Percentiles rank a stretch among this genome's conserved stretches.
These are phyloP conservation scores for Cyclostephanos tholiformis DNA, from an alignment of 108 stramenopile genomes.

Conservation along the genomic window DNA sequence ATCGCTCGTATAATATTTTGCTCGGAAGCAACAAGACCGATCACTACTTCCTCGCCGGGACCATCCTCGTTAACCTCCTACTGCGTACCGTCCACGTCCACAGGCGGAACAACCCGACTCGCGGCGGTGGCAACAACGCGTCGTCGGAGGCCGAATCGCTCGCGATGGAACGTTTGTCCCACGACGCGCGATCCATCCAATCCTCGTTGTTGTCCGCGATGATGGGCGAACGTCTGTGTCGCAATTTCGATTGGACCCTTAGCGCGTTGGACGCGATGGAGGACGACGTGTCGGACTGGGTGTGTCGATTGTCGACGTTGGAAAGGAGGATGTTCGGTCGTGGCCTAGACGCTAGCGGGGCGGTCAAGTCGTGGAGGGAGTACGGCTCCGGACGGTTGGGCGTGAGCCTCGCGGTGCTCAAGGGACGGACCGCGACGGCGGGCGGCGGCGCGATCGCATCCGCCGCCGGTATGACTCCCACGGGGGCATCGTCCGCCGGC, in stretches of 20 bases:
- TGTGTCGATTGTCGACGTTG: slow-evolving; percentile 52
- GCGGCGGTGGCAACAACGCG: neutral
- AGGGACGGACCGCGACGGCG: slow-evolving; percentile 10
- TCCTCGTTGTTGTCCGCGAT: slow-evolving; percentile 49
- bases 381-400: slow-evolving; percentile 52
- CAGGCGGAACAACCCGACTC: slow-evolving; percentile 41
- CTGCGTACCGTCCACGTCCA: slow-evolving; percentile 40
- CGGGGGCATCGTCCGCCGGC: neutral
- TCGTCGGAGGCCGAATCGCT: slow-evolving; percentile 39
- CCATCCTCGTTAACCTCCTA: slow-evolving; percentile 56
- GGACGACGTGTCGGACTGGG: slow-evolving; percentile 61
- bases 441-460: neutral
- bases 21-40: slow-evolving; percentile 74
- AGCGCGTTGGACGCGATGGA: slow-evolving; percentile 50
- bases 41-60: slow-evolving; percentile 64
- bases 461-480: slow-evolving; percentile 1
- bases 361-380: slow-evolving; percentile 51
- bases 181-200: slow-evolving; percentile 46
- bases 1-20: too few species aligned
- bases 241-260: slow-evolving; percentile 67
- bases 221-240: slow-evolving; percentile 62
- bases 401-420: slow-evolving; percentile 28
- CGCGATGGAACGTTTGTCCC: slow-evolving; percentile 41
- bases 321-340: slow-evolving; percentile 56
- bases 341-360: slow-evolving; percentile 54